Evolutionary conservation across 2,329 filamentous ascomycete species (phyloP).

Genomic region (Penicillium psychrosexuale): DNA sequence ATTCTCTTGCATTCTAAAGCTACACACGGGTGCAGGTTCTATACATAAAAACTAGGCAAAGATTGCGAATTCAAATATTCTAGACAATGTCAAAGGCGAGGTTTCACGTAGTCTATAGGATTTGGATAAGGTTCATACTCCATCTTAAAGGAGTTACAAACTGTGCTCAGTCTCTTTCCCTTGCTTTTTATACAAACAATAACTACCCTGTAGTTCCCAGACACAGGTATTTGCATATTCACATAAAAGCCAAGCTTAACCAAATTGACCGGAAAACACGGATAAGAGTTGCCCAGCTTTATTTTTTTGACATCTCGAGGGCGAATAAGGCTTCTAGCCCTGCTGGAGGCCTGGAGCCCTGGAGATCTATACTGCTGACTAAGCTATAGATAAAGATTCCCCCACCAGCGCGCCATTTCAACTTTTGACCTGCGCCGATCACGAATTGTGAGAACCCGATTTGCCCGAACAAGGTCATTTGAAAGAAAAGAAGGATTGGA

Average conservation of each 20-base stretch:
- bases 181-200: background rate
- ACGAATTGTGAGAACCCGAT: background rate
- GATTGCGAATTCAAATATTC: background rate
- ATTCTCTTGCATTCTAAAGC: background rate
- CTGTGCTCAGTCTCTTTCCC: background rate
- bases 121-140: background rate
- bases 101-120: background rate
- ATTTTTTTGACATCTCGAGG: background rate
- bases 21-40: background rate
- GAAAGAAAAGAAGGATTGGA: background rate
- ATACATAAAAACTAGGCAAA: background rate
- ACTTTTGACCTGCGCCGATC: conserved; percentile 2
- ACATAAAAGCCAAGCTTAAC: background rate
- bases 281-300: background rate
- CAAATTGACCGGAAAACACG: background rate
- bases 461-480: background rate
- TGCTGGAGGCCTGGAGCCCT: too few species aligned
- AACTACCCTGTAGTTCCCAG: background rate
- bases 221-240: background rate
- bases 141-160: background rate
- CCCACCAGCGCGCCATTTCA: background rate
- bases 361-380: background rate
- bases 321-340: background rate
- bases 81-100: background rate
- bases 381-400: conserved; percentile 1